Percentiles rank a stretch among this genome's conserved stretches.
phyloP scores from a whole-genome alignment of 2,329 filamentous ascomycete species.

The Parastagonospora nodorum region DNA sequence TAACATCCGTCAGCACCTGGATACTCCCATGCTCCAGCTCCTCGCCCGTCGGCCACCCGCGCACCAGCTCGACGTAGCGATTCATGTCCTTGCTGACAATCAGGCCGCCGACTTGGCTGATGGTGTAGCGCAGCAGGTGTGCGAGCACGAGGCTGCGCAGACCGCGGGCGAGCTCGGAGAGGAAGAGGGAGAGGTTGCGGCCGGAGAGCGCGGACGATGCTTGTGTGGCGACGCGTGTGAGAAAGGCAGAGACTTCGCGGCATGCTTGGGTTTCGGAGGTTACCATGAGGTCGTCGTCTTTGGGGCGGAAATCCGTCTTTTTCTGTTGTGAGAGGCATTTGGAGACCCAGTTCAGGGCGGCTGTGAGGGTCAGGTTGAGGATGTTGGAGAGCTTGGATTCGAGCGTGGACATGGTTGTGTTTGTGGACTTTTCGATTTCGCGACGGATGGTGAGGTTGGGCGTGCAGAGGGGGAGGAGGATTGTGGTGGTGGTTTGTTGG shows the following conservation, averaged over 20 bases:
- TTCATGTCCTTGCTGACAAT: constrained; percentile 97
- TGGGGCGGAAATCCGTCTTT: constrained; percentile 89
- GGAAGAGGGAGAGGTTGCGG: constrained; percentile 80
- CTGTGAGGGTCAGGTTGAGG: constrained; percentile 71
- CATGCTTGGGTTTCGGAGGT: constrained; percentile 76
- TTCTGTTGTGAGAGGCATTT: constrained; percentile 77
- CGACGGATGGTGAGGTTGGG: constrained; percentile 88
- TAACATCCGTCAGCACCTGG: constrained; percentile 90
- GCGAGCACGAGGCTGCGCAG: constrained; percentile 81
- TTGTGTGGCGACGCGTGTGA: constrained; percentile 68
- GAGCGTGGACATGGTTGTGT: constrained; percentile 72
- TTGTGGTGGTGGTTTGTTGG: constrained; percentile 87
- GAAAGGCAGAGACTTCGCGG: constrained; percentile 77
- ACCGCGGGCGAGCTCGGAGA: constrained; percentile 80
- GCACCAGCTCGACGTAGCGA: constrained; percentile 85
- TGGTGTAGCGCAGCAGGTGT: constrained; percentile 92
- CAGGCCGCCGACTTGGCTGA: constrained; percentile 89
- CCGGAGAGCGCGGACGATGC: constrained; percentile 76
- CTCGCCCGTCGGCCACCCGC: constrained; percentile 74
- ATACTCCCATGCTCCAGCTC: constrained; percentile 61
- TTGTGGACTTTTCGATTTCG: constrained; percentile 85
- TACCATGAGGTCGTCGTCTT: constrained; percentile 62
- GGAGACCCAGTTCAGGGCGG: constrained; percentile 75
- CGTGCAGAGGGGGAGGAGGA: constrained; percentile 86
- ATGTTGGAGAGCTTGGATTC: constrained; percentile 81